Conservation (phyloP, 2,329 filamentous ascomycete species). For the Clonostachys chloroleuca region DNA sequence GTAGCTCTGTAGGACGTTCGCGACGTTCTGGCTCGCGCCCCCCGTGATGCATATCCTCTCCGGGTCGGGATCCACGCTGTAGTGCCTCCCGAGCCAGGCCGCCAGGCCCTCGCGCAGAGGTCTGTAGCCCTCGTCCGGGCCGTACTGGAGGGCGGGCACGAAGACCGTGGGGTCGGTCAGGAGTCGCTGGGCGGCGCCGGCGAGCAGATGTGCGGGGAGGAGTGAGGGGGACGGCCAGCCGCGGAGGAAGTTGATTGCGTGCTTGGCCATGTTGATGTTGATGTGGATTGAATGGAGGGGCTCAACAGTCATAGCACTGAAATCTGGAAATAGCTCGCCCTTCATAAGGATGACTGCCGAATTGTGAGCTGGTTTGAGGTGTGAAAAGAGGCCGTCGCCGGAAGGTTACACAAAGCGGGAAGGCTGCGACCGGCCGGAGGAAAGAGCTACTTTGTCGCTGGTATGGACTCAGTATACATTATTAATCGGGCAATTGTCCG, state of each 20-base stretch:
- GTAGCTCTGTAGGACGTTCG: slow-evolving; percentile 72
- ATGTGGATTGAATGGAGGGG: background rate
- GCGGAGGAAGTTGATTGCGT: slow-evolving; percentile 58
- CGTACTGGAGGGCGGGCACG: slow-evolving; percentile 69
- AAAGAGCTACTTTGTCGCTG: too few relatives aligned
- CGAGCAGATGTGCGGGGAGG: slow-evolving; percentile 61
- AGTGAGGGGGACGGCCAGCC: slow-evolving; percentile 64
- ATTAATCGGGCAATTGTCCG: too few relatives aligned
- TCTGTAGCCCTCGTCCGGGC: slow-evolving; percentile 69
- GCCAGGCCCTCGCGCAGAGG: slow-evolving; percentile 67
- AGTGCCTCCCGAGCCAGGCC: slow-evolving; percentile 64
- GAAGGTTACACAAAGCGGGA: background rate
- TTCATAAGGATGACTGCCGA: too few relatives aligned
- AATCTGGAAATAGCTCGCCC: too few relatives aligned
- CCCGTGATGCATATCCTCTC: slow-evolving; percentile 76
- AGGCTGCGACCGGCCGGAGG: background rate
- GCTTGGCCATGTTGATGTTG: slow-evolving; percentile 18
- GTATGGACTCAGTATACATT: too few relatives aligned
- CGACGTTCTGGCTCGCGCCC: slow-evolving; percentile 80
- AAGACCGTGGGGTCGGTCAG: slow-evolving; percentile 56
- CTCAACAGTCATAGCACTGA: too few relatives aligned
- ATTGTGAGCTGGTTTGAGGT: too few relatives aligned
- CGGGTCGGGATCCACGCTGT: slow-evolving; percentile 35
- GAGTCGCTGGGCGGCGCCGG: slow-evolving; percentile 53
- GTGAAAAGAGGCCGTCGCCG: background rate